Percentiles rank a stretch among this genome's conserved stretches.
These are phyloP conservation scores for Cutaneotrichosporon sp. DNA, from an alignment of 1,284 basidiomycete species.

Conservation along the genomic window DNA sequence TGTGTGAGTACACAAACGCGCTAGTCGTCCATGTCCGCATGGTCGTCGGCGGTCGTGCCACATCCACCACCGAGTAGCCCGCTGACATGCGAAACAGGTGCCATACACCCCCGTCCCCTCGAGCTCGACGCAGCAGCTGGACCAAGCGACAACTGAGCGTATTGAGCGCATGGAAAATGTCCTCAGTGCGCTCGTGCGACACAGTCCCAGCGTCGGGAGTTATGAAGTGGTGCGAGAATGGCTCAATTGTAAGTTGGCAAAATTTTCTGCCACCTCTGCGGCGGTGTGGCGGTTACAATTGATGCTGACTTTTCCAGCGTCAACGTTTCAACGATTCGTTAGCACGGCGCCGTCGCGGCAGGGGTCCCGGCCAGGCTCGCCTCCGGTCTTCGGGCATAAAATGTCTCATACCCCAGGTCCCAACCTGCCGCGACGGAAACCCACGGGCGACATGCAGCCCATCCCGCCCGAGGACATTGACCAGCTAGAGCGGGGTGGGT, in stretches of 20 bases:
- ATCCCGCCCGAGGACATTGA: slow-evolving; percentile 18
- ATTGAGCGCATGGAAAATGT: slow-evolving; percentile 42
- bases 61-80: neutral
- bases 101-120: slow-evolving; percentile 42
- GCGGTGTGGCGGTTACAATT: neutral
- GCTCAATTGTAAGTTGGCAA: slow-evolving; percentile 19
- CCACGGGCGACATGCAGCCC: slow-evolving; percentile 5
- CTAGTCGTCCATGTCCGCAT: neutral
- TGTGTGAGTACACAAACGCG: slow-evolving; percentile 33
- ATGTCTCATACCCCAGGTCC: slow-evolving; percentile 4
- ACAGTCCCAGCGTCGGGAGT: slow-evolving; percentile 36
- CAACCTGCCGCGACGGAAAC: neutral
- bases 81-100: slow-evolving; percentile 25
- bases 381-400: slow-evolving; percentile 15
- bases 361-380: slow-evolving; percentile 6
- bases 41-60: neutral
- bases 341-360: slow-evolving; percentile 22
- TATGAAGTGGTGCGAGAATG: slow-evolving; percentile 41
- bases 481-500: slow-evolving; percentile 19
- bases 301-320: slow-evolving; percentile 14
- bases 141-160: slow-evolving; percentile 31
- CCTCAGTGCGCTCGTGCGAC: slow-evolving; percentile 36
- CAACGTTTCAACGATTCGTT: slow-evolving; percentile 27
- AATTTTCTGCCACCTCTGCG: neutral
- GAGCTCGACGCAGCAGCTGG: slow-evolving; percentile 22